Evolutionary conservation across 352 stramenopile species (phyloP), one percentile per base, ranked within the genome.

Genomic region (Globisporangium lucens): DNA sequence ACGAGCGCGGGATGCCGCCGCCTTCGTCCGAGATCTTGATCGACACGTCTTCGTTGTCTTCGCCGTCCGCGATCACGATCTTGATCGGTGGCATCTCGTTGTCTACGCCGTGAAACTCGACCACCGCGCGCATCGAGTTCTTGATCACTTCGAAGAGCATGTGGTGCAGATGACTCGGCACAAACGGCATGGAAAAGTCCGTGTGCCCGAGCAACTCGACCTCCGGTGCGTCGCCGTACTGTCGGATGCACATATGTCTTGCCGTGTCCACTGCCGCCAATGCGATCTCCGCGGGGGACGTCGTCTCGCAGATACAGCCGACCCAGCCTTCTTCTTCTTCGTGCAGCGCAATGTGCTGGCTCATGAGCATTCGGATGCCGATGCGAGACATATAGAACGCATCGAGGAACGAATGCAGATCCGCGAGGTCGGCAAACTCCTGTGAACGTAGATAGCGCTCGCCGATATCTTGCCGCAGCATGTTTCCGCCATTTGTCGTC

Each of bases 1-100:
- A 98, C 51, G 90, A 98, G 49, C 98, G 90, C 22, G 96, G 93
- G 74, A 99, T 99, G 59, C 98, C 98, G 53, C 98, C 98, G 38
- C 98, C 98, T 82, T 99, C 97, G 77, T 99, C 98, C 62, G 91
- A 98, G 59, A 99, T 98, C 85, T 99, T 99, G 64, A 99, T 99
- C 51, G 99, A 98, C 46, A 98, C 92, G 78, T 99, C 98, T 78
- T 99, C 97, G 73, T 99, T 99, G 63, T 99, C 91, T 63, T 98
- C 95, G 66, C 97, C 98, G 75, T 99, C 98, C 0, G 98, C 98
- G 79, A 99, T 99, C 46, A 99, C 94, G 63, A 99, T 97, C 69
- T 98, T 98, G 62, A 99, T 99, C 15, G 97, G 93, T 30, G 98
- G 97, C 89, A 99, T 98, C 55, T 99, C 93, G 36, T 97, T 98